Base-by-base conservation (phyloP, 1,284 basidiomycete species). In the Rhodotorula sp. region DNA sequence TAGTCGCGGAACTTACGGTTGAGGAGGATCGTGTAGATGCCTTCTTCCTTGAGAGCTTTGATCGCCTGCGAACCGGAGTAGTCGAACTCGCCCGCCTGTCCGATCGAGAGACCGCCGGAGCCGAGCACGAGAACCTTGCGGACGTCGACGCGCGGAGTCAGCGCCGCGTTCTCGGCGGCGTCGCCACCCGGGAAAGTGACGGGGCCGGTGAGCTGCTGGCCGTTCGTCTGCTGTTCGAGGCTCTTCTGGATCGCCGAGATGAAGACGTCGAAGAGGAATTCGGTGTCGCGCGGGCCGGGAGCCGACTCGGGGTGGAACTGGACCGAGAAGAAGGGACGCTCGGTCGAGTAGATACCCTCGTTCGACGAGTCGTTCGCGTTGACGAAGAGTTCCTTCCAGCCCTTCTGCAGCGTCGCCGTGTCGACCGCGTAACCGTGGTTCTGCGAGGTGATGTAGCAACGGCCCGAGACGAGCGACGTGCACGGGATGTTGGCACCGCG, bases 241-340 rank as follows among this genome's bases (percentile, higher is more conserved):
- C 61, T 66, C 61, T 67, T 67, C 63, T 72, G 66, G 79, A 98
- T 87, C 79, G 90, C 92, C 81, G 90, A 87, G 79, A 99, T 88
- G 86, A 99, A 99, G 57, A 97, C 93, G 75, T 99, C 95, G 81
- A 99, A 99, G 69, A 99, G 86, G 84, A 97, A 99, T 82, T 99
- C 97, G 69, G 97, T 99, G 81, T 99, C 97, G 70, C 94, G 88
- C 38, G 97, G 97, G 55, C 97, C 97, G n/a, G 97, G 95, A 7
- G 92, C 94, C 54, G 93, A 95, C 82, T 99, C 97, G 52, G 97
- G 97, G 82, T 99, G 97, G 86, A 99, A 99, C 81, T 99, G 97
- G n/a, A 99, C 95, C 55, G 93, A 97, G 83, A 99, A 99, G 85
- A 92, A 97, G 2, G 95, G 95, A 67, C 83, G 81, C 80, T 88